Percentiles rank a stretch among this genome's conserved stretches.
Conservation (phyloP, 176 grass and related monocot species). For the Paspalum notatum region DNA sequence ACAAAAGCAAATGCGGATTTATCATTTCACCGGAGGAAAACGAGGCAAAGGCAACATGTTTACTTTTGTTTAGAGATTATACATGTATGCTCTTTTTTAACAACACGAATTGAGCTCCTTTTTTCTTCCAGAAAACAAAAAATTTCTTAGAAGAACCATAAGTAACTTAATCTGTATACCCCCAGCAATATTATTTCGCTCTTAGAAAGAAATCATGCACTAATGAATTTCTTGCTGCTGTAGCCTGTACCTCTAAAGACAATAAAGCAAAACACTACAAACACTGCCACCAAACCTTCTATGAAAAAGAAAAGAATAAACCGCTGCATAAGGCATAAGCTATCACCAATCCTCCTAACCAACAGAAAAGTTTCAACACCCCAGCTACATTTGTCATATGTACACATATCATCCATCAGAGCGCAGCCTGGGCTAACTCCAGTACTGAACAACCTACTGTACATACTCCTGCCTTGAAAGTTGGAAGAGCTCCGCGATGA, state of each 20-base stretch:
- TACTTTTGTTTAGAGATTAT: background rate
- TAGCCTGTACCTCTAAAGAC: conserved; percentile 5
- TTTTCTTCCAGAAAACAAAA: background rate
- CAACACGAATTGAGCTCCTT: no score
- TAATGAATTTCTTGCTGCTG: background rate
- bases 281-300: background rate
- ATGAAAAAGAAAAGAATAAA: background rate
- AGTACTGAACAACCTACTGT: conserved; percentile 14
- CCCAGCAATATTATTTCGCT: background rate
- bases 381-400: conserved; percentile 44
- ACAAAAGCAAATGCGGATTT: conserved; percentile 9
- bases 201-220: conserved; percentile 7
- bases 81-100: background rate
- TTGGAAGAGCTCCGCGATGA: conserved; percentile 75
- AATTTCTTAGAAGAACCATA: background rate
- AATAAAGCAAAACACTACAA: conserved; percentile 1
- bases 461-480: conserved; percentile 35
- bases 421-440: background rate
- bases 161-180: background rate
- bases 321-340: background rate
- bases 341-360: conserved; percentile 24
- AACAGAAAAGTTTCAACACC: conserved; percentile 6
- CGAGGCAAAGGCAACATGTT: background rate
- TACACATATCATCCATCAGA: conserved; percentile 28
- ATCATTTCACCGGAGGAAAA: background rate